Conservation (phyloP, 2,329 filamentous ascomycete genomes). For the Stemphylium lycopersici region DNA sequence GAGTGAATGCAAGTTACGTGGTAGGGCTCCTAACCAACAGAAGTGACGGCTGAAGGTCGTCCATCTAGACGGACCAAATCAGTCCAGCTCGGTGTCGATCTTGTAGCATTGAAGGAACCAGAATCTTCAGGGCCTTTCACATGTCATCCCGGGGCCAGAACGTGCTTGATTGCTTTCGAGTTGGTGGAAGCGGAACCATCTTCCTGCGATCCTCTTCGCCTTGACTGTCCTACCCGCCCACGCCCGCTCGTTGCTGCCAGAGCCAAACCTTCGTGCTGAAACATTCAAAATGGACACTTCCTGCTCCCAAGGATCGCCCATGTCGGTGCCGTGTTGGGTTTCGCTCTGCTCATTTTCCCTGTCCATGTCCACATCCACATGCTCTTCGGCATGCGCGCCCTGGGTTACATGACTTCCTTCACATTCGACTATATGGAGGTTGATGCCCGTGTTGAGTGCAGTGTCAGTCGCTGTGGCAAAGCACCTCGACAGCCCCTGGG, state of each 20-base stretch:
- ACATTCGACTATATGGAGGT: constrained; percentile 53
- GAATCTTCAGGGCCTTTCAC: constrained; percentile 14
- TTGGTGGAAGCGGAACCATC: constrained; percentile 51
- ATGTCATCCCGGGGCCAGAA: constrained; percentile 14
- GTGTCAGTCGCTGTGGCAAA: constrained; percentile 69
- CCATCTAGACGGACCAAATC: constrained; percentile 17
- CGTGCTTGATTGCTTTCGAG: constrained; percentile 12
- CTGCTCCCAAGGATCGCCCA: constrained; percentile 52
- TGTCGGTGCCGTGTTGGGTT: neutral
- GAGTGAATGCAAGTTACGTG: no score
- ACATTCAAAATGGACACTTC: constrained; percentile 56
- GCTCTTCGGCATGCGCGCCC: constrained; percentile 65
- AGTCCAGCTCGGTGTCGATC: constrained; percentile 12
- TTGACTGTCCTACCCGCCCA: constrained; percentile 58
- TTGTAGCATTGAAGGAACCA: constrained; percentile 10
- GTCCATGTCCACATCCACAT: constrained; percentile 30
- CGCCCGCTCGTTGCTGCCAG: constrained; percentile 43
- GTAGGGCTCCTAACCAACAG: no score
- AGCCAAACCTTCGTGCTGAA: constrained; percentile 50
- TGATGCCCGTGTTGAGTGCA: constrained; percentile 49
- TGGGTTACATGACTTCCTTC: constrained; percentile 7
- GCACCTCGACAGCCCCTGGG: constrained; percentile 70
- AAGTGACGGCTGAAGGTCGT: constrained; percentile 35
- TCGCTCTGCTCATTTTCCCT: constrained; percentile 30
- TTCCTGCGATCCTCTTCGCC: constrained; percentile 49